These are phyloP conservation scores for Geoglossum glabrum DNA, from an alignment of 495 filamentous ascomycete genomes.

Conservation along the genomic window DNA sequence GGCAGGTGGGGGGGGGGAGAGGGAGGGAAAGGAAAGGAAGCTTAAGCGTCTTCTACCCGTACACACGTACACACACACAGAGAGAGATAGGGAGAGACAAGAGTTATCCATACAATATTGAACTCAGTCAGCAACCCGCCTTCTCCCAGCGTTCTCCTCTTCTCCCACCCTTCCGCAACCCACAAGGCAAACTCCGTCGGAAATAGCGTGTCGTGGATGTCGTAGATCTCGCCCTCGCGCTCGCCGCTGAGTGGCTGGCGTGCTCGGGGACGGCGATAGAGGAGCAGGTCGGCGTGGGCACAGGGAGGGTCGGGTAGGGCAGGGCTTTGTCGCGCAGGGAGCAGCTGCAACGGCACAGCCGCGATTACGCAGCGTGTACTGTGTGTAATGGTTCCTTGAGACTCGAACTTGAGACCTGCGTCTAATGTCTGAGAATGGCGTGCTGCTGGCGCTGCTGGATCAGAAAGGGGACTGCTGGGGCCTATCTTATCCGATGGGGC, in stretches of 20 bases:
- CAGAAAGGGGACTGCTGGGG: not conserved
- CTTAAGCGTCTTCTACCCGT: too few species aligned
- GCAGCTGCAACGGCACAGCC: not conserved
- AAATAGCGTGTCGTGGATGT: not conserved
- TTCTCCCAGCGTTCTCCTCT: too few species aligned
- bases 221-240: not conserved
- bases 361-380: too few species aligned
- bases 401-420: not conserved
- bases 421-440: not conserved
- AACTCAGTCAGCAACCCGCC: too few species aligned
- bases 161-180: not conserved
- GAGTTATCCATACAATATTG: too few species aligned
- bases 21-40: too few species aligned
- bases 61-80: too few species aligned
- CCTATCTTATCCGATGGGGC: not conserved
- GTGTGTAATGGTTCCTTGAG: not conserved
- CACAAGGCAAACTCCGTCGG: not conserved
- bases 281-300: not conserved
- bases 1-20: not conserved
- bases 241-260: not conserved
- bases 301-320: not conserved
- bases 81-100: too few species aligned
- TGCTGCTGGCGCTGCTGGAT: not conserved
- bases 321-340: not conserved
- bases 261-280: not conserved